phyloP scores from a whole-genome alignment of 164 flowering plant species.

The Protea cynaroides region DNA sequence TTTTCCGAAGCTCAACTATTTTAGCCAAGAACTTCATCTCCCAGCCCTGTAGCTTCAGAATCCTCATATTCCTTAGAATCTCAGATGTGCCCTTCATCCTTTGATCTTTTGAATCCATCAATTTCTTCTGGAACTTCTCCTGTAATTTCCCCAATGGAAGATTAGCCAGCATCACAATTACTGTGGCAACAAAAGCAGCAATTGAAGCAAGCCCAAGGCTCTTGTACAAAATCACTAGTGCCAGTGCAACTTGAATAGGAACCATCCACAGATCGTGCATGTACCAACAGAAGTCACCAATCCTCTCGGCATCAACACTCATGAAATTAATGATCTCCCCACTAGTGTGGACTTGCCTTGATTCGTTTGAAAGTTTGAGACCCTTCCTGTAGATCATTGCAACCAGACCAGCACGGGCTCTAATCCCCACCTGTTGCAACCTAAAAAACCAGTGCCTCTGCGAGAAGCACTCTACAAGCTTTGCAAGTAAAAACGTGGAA shows the following conservation, averaged over 20 bases:
- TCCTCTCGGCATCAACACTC: constrained; percentile 49
- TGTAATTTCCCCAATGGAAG: constrained; percentile 36
- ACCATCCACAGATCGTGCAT: constrained; percentile 42
- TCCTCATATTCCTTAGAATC: constrained; percentile 48
- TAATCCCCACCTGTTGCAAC: constrained; percentile 23
- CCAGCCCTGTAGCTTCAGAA: constrained; percentile 60
- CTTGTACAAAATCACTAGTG: constrained; percentile 32
- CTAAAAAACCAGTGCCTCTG: constrained; percentile 27
- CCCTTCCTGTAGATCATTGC: constrained; percentile 33
- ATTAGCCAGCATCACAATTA: constrained; percentile 34
- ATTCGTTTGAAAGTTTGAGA: constrained; percentile 24
- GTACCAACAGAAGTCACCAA: constrained; percentile 36
- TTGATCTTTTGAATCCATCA: constrained; percentile 49
- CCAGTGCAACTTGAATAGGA: constrained; percentile 32
- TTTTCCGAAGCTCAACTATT: constrained; percentile 28
- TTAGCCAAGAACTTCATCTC: constrained; percentile 52
- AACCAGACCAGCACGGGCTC: constrained; percentile 22
- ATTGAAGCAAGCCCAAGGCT: constrained; percentile 32
- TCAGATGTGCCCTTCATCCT: constrained; percentile 53
- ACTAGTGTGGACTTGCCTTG: constrained; percentile 27
- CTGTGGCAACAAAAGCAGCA: constrained; percentile 29
- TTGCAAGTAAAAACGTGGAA: constrained; percentile 17
- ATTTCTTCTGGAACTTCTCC: constrained; percentile 33
- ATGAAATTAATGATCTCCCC: constrained; percentile 55
- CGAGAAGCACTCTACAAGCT: constrained; percentile 24